Base-by-base conservation (phyloP, 2,329 filamentous ascomycete species). In the Botrytis sinoallii region DNA sequence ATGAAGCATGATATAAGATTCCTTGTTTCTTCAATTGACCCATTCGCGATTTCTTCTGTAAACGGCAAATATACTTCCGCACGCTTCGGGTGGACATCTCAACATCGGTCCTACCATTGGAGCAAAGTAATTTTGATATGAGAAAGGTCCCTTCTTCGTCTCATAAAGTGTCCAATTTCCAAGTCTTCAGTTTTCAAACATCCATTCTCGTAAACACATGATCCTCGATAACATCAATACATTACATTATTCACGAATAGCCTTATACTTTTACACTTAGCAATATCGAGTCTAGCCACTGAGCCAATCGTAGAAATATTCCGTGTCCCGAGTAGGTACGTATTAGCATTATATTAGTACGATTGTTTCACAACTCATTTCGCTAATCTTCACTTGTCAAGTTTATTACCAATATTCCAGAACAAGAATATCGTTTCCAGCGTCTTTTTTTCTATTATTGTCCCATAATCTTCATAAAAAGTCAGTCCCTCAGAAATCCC, bases 91-190 rank as follows among this genome's bases (percentile, higher is more conserved):
- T 2, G n/a, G 1, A 0, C 7, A 25, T 63, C 16, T 63, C 25
- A 9, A 5, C 6, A 18, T 63, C 25, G 60, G 0, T 63, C 60
- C 6, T 63, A 14, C 60, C 25, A n/a, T n/a, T 42, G 35, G 4
- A 9, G 0, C 8, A n/a, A 63, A 0, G 2, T 0, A 9, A n/a
- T n/a, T 20, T 7, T n/a, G 12, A 63, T n/a, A 1, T 5, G 14
- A 40, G 38, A 16, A 10, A 18, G 6, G 7, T n/a, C 42, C 25
- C 35, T 63, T 38, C 35, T 40, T 40, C 12, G 4, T 8, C 2
- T 40, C 10, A 1, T 9, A n/a, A 40, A n/a, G 22, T n/a, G 2
- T 4, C 12, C 4, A 7, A 3, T 7, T 3, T 25, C 22, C 14
- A 25, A 38, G 35, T 38, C 35, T 6, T 4, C 7, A 9, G 1